Base-by-base conservation (phyloP, 768 basidiomycete species). In the Kwoniella dejecticola region DNA sequence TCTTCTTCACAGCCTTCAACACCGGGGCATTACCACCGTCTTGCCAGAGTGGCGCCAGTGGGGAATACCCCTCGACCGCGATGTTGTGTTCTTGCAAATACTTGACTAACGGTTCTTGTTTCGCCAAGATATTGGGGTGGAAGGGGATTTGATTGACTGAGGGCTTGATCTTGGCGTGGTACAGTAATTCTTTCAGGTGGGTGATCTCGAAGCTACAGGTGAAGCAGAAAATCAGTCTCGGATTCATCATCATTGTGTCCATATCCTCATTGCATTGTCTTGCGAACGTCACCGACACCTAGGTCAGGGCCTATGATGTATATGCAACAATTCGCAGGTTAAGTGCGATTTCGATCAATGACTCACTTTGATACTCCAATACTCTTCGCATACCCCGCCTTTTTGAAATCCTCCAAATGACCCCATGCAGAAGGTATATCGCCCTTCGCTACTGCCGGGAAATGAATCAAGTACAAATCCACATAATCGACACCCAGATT, bases 331-430 rank as follows among this genome's bases (percentile, higher is more conserved):
- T n/a, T n/a, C n/a, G n/a, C n/a, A n/a, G n/a, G n/a, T n/a, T n/a
- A n/a, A n/a, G n/a, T n/a, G n/a, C n/a, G n/a, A n/a, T n/a, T n/a
- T n/a, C n/a, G n/a, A n/a, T n/a, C n/a, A n/a, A n/a, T n/a, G n/a
- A 59, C 70, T 61, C 52, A 69, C 70, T 67, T 68, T 12, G 66
- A 69, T 4, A 72, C 64, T 19, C 71, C 71, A 36, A 72, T 72
- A 24, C 60, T 63, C 45, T 52, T 63, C 38, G 66, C 64, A 31
- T 62, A 31, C 13, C 71, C 68, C 31, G 58, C 36, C 29, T 61
- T 64, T 31, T 58, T 46, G n/a, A 70, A 36, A 33, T 58, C 36
- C 52, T 69, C 71, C 58, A 72, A 54, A 52, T 66, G 23, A 24
- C 55, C 60, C 71, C 71, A 72, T 12, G 63, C 44, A n/a, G 63